Evolutionary conservation across 2,329 filamentous ascomycete species (phyloP).

Genomic region (Ceratocystis papillata): DNA sequence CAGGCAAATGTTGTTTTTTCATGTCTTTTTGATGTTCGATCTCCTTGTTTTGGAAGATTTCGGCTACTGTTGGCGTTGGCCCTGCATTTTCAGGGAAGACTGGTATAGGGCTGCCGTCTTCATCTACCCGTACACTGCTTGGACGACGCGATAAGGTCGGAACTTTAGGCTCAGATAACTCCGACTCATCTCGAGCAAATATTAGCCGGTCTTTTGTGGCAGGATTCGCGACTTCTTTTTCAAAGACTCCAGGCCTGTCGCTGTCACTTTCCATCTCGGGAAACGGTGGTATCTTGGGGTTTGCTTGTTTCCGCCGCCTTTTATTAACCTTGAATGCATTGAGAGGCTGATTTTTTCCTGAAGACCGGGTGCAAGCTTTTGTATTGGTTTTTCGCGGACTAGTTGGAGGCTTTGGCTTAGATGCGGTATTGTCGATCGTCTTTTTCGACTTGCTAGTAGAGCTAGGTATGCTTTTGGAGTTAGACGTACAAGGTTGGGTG

Average conservation of each 20-base stretch:
- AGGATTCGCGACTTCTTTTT: background rate
- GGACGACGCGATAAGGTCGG: constrained; percentile 6
- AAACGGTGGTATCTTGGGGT: constrained; percentile 12
- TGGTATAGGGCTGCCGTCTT: constrained; percentile 22
- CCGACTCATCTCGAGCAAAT: background rate
- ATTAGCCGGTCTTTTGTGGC: background rate
- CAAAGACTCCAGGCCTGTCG: background rate
- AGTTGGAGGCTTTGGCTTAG: background rate
- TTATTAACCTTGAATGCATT: background rate
- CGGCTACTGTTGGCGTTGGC: background rate
- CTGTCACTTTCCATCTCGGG: constrained; percentile 11
- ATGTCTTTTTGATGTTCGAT: background rate
- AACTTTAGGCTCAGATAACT: constrained; percentile 13
- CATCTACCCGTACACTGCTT: constrained; percentile 20
- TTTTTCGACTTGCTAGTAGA: background rate
- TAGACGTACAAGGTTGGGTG: background rate
- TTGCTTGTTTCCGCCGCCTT: constrained; percentile 13
- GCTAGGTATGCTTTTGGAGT: background rate
- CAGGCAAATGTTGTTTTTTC: background rate
- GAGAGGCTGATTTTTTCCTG: background rate
- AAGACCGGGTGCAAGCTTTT: background rate
- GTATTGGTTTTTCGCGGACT: background rate
- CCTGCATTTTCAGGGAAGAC: background rate
- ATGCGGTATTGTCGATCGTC: background rate
- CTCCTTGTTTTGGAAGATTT: background rate